Evolutionary conservation across 306 rosid species (phyloP).

Genomic region (Potentilla sterilis): DNA sequence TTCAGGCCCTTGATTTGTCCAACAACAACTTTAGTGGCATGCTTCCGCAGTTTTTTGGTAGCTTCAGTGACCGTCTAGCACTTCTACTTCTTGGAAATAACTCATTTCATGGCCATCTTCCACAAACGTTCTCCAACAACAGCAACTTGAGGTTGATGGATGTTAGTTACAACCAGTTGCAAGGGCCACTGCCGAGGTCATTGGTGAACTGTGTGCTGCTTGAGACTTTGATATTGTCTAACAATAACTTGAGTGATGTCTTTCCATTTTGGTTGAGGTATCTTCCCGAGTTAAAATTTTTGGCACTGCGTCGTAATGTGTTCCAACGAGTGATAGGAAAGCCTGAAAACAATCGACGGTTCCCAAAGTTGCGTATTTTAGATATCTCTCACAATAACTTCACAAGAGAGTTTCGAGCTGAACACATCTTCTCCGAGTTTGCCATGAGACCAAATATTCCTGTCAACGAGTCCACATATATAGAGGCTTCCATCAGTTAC

Average conservation of each 20-base stretch:
- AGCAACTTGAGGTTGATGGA: not conserved
- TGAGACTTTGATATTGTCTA: not conserved
- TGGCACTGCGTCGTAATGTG: not conserved
- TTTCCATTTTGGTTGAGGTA: not conserved
- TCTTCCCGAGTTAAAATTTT: not conserved
- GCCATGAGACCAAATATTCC: not conserved
- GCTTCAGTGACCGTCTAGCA: too few relatives aligned
- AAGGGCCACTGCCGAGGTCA: not conserved
- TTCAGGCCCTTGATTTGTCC: too few relatives aligned
- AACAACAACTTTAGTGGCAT: too few relatives aligned
- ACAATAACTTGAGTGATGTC: not conserved
- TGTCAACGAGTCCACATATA: not conserved
- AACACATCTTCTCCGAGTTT: not conserved
- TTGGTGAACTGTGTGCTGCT: not conserved
- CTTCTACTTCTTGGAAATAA: not conserved
- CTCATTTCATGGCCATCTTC: not conserved
- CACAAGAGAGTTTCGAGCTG: not conserved
- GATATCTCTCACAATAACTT: not conserved
- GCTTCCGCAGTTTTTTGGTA: too few relatives aligned
- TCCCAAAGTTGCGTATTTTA: not conserved
- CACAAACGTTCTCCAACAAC: not conserved
- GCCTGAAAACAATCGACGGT: not conserved
- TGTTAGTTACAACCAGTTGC: not conserved
- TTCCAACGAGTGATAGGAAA: not conserved
- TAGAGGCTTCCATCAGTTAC: rapidly evolving